Percentiles rank a stretch among this genome's conserved stretches.
phyloP scores from a whole-genome alignment of 805 yeast species.

The Ogataea degrootiae region DNA sequence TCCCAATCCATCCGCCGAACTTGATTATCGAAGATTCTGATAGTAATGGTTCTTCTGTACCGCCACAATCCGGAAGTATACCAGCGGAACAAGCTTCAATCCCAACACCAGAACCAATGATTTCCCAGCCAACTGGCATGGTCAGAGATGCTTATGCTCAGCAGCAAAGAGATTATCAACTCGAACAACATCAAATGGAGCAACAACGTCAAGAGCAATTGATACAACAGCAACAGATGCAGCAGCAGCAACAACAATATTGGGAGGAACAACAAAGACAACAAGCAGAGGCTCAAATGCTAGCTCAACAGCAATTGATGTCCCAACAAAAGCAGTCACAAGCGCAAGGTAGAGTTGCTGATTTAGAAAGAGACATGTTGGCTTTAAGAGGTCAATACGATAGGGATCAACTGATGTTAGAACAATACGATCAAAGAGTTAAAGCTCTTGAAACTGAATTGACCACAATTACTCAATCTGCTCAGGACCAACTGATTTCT shows the following conservation, averaged over 20 bases:
- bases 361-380: constrained; percentile 74
- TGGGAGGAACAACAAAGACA: constrained; percentile 71
- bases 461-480: constrained; percentile 51
- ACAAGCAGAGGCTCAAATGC: constrained; percentile 63
- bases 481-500: constrained; percentile 66
- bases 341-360: constrained; percentile 73
- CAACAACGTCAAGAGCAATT: constrained; percentile 62
- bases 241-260: constrained; percentile 64
- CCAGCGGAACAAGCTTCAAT: constrained; percentile 13
- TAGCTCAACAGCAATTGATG: constrained; percentile 64
- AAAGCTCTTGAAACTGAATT: constrained; percentile 76
- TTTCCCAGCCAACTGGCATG: constrained; percentile 51
- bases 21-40: constrained; percentile 44
- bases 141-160: constrained; percentile 35
- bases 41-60: constrained; percentile 33
- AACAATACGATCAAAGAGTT: constrained; percentile 84
- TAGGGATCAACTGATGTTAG: constrained; percentile 75
- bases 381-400: constrained; percentile 77
- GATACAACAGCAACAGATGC: constrained; percentile 62
- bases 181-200: constrained; percentile 56
- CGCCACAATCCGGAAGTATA: too few relatives aligned
- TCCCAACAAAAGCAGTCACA: constrained; percentile 68
- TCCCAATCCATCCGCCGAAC: constrained; percentile 57
- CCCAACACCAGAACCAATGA: constrained; percentile 41
- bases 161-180: constrained; percentile 50